Percentiles rank a stretch among this genome's conserved stretches.
Conservation (phyloP, 1,284 basidiomycete species). For the Cutaneotrichosporon mucoides region DNA sequence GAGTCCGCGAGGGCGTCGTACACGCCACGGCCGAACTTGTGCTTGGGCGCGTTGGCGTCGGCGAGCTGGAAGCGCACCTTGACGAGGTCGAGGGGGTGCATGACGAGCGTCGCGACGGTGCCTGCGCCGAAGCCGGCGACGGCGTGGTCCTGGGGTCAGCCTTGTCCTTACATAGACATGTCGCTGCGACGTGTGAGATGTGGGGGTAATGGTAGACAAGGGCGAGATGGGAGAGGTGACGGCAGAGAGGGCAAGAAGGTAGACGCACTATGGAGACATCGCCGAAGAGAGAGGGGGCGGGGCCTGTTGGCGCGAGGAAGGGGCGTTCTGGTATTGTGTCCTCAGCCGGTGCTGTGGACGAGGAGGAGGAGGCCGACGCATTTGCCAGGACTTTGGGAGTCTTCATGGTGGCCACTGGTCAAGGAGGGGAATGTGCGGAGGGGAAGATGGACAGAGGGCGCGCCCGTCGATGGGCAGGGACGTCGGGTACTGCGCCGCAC, state of each 20-base stretch:
- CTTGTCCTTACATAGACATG: no score
- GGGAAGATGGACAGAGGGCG: no score
- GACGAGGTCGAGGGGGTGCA: conserved; percentile 96
- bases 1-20: conserved; percentile 72
- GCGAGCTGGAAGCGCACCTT: conserved; percentile 95
- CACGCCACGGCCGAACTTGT: conserved; percentile 70
- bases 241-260: neutral
- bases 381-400: no score
- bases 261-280: conserved; percentile 43
- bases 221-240: neutral
- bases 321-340: neutral
- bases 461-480: no score
- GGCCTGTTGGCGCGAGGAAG: neutral
- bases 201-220: no score
- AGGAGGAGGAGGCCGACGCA: neutral
- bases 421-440: no score
- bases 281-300: conserved; percentile 41
- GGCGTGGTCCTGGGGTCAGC: conserved; percentile 67
- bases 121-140: conserved; percentile 90
- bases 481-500: no score
- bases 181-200: no score
- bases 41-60: conserved; percentile 54
- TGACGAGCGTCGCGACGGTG: conserved; percentile 84
- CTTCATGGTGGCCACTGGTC: no score
- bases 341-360: neutral